Evolutionary conservation across 2,329 filamentous ascomycete species (phyloP), one percentile per base, ranked within the genome.

Genomic region (Fusarium falciforme): DNA sequence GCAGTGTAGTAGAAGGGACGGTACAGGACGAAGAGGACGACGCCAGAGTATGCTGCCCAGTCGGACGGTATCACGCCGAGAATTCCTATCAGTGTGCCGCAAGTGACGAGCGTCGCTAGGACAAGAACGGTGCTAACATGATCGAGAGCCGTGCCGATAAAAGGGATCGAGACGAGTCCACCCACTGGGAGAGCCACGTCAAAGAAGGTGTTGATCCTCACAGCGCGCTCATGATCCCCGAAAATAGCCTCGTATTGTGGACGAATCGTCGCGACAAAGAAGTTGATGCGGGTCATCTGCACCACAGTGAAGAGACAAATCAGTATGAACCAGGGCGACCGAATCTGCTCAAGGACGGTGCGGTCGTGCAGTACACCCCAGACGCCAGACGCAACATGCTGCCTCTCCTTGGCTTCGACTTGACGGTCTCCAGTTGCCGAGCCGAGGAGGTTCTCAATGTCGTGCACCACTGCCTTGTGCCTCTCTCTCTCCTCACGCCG

Each of bases 1-100:
- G 94, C 91, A 0, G 94, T 97, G 84, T 98, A 98, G 83, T 97
- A 98, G 33, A 98, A 91, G 0, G 95, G 95, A 0, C 95, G 90
- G 79, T 96, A 95, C 25, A 97, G 82, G 12, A 96, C 93, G 79
- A 98, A 97, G 11, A 98, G 88, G 54, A 87, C 84, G 62, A 98
- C 86, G 75, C 95, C 95, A 16, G 87, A 86, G 76, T 97, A 97
- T 0, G 92, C 94, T 2, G 92, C 91, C 89, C 91, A 92, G 36
- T 77, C 75, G 72, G 90, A 86, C 0, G 93, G 92, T 6, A 98
- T 87, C 57, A 95, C 87, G 17, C 94, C 94, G 1, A 98, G 84
- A 5, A 94, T 80, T 17, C 95, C 95, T 67, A 97, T 96, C 1
- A 87, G 80, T 0, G 94, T 94, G 2, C 94, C 93, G 2, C 90